A percentile compares a stretch with the other conserved stretches of the same genome.
Evolutionary conservation across 2,329 filamentous ascomycete genomes (phyloP).

Genomic region (Aspergillus floridensis): DNA sequence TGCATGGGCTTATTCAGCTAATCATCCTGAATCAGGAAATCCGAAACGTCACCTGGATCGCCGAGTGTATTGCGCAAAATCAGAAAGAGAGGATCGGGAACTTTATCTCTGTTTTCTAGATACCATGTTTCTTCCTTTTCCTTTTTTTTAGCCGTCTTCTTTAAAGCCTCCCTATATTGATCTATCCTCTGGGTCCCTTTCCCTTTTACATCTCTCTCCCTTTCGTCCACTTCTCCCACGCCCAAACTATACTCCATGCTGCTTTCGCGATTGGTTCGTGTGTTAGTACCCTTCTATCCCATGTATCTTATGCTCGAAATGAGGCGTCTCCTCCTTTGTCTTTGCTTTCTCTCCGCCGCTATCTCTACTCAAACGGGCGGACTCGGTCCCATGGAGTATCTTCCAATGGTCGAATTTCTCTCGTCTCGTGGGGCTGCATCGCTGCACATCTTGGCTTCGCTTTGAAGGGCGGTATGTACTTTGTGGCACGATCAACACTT

Average conservation of each 20-base stretch:
- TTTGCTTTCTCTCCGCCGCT: not conserved
- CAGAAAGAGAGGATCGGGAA: slow-evolving; percentile 99
- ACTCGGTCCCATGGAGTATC: not conserved
- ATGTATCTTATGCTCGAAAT: not conserved
- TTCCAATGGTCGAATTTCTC: not conserved
- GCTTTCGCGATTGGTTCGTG: not conserved
- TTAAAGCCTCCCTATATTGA: not conserved
- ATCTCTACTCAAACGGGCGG: not conserved
- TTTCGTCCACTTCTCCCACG: not conserved
- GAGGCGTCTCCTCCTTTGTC: not conserved
- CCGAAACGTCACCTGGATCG: slow-evolving; percentile 98
- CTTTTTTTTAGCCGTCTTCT: slow-evolving; percentile 17
- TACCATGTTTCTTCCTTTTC: slow-evolving; percentile 14
- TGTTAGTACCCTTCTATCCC: not conserved
- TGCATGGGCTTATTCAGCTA: too few species aligned
- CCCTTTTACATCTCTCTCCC: not conserved
- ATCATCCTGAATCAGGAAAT: slow-evolving; percentile 68
- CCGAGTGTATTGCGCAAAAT: slow-evolving; percentile 98
- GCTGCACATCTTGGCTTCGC: too few species aligned
- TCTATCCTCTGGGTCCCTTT: not conserved
- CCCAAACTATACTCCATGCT: not conserved
- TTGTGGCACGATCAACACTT: too few species aligned
- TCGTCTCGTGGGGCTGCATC: not conserved
- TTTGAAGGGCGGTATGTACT: too few species aligned
- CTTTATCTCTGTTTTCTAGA: slow-evolving; percentile 95